Conservation (phyloP, 2,329 filamentous ascomycete genomes). For the Pseudogymnoascus sp. region DNA sequence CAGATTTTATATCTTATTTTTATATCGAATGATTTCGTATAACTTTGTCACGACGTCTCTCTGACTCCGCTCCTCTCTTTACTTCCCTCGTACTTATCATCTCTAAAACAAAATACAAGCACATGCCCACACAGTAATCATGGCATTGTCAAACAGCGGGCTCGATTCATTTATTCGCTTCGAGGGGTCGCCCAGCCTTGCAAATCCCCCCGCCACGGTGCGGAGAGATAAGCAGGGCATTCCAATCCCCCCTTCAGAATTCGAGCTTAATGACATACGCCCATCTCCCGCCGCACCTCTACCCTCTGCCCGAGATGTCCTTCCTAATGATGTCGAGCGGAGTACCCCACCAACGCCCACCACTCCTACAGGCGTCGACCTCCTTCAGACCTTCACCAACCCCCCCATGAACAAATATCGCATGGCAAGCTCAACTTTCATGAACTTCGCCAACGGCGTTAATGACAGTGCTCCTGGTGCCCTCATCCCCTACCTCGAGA, state of each 20-base stretch:
- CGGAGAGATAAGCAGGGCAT: constrained; percentile 2
- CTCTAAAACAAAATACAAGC: neutral
- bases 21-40: neutral
- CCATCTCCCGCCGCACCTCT: neutral
- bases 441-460: constrained; percentile 61
- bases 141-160: neutral
- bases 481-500: constrained; percentile 72
- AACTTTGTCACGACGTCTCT: neutral
- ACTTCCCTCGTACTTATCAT: neutral
- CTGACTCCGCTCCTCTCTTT: neutral
- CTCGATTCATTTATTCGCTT: neutral
- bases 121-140: neutral
- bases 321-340: constrained; percentile 34
- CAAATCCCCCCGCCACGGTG: neutral
- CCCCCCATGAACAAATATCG: constrained; percentile 63
- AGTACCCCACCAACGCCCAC: constrained; percentile 43
- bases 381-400: constrained; percentile 48
- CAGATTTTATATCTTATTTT: neutral
- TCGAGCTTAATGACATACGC: neutral
- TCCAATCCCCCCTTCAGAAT: neutral
- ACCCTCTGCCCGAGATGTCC: neutral
- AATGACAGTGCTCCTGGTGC: constrained; percentile 71
- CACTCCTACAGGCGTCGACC: constrained; percentile 33
- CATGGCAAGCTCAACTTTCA: constrained; percentile 53
- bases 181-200: neutral